A percentile compares a stretch with the other conserved stretches of the same genome.
These are phyloP conservation scores for Trichoderma pleuroti DNA, from an alignment of 2,329 filamentous ascomycete genomes.

Conservation along the genomic window DNA sequence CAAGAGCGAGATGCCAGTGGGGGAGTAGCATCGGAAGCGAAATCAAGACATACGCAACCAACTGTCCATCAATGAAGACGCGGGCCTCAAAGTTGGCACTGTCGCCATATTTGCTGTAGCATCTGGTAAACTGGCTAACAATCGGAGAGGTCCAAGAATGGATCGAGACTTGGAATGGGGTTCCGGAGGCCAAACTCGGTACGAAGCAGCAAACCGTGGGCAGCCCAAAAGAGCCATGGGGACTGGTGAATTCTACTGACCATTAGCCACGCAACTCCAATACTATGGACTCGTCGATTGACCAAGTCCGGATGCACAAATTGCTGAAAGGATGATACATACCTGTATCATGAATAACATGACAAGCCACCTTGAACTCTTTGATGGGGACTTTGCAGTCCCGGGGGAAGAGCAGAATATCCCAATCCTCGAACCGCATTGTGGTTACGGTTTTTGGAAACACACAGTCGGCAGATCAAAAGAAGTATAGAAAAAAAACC, in stretches of 20 bases:
- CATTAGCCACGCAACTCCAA: background rate
- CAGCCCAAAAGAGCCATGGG: constrained; percentile 47
- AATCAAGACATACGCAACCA: constrained; percentile 51
- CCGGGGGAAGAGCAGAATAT: constrained; percentile 73
- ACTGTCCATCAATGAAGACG: constrained; percentile 64
- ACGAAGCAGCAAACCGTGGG: constrained; percentile 70
- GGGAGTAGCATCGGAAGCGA: background rate
- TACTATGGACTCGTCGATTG: background rate
- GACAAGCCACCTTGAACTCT: constrained; percentile 78
- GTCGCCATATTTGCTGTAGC: constrained; percentile 54
- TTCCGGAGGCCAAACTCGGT: constrained; percentile 56
- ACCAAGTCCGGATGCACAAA: no score
- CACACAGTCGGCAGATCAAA: background rate
- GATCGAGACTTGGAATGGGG: constrained; percentile 67
- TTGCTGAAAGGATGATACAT: constrained; percentile 14
- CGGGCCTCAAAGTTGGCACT: constrained; percentile 61
- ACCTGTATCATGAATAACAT: constrained; percentile 57
- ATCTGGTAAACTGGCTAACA: constrained; percentile 54
- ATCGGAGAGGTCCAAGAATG: constrained; percentile 67
- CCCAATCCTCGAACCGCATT: constrained; percentile 87
- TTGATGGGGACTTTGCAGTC: constrained; percentile 67
- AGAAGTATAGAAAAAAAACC: background rate
- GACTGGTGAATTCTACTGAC: constrained; percentile 49
- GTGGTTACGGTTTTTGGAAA: constrained; percentile 25
- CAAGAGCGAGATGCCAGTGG: no score